Evolutionary conservation across 768 basidiomycete genomes (phyloP).

Genomic region (Agrocybe chaxingu): DNA sequence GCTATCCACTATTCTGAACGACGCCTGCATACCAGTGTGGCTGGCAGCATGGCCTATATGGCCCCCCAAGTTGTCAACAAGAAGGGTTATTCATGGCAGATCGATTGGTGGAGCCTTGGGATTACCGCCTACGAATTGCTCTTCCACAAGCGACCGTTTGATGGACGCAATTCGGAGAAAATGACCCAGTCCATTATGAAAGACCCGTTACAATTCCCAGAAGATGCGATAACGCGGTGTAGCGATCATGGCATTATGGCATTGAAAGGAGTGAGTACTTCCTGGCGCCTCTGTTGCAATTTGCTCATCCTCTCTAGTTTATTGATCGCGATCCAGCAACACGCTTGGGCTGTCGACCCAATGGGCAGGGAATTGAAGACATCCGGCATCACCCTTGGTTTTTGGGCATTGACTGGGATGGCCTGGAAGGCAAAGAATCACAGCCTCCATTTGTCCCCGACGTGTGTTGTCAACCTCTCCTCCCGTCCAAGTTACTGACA

Average conservation of each 20-base stretch:
- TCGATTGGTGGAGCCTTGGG: constrained; percentile 97
- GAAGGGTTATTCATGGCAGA: constrained; percentile 88
- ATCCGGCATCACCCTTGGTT: constrained; percentile 88
- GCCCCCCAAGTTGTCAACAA: constrained; percentile 93
- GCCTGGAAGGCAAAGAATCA: constrained; percentile 62
- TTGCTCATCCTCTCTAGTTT: constrained; percentile 46
- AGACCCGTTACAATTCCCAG: constrained; percentile 77
- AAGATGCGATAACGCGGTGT: constrained; percentile 55
- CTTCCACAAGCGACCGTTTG: constrained; percentile 80
- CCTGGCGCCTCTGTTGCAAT: neutral
- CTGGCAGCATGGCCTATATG: constrained; percentile 99
- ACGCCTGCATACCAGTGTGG: constrained; percentile 86
- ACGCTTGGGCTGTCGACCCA: constrained; percentile 77
- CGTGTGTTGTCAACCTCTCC: constrained; percentile 47
- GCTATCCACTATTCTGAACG: constrained; percentile 95
- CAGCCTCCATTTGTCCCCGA: constrained; percentile 90
- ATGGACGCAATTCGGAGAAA: constrained; percentile 85
- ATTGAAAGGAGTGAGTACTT: constrained; percentile 57
- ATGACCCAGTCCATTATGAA: constrained; percentile 85
- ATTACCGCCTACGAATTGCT: constrained; percentile 89
- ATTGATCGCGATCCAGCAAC: constrained; percentile 77
- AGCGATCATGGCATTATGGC: constrained; percentile 66
- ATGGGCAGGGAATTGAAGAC: constrained; percentile 71
- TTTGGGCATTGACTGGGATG: constrained; percentile 74
- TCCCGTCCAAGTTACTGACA: constrained; percentile 1